Percentiles rank a stretch among this genome's conserved stretches.
Conservation (phyloP, 345 rosid genomes). For the Brassica napus region DNA sequence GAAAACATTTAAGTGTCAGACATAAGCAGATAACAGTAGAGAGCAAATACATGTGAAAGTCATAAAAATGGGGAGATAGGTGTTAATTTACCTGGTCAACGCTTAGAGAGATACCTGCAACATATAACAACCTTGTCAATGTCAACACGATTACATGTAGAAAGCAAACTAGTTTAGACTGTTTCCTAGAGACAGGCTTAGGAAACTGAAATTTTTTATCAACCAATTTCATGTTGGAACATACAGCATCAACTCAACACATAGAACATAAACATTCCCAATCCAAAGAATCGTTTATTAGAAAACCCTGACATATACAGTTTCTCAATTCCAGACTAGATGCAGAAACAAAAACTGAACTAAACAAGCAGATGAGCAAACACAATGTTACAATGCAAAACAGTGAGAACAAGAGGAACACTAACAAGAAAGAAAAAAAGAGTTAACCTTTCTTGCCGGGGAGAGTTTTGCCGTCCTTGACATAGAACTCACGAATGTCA, state of each 20-base stretch:
- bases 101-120: constrained; percentile 73
- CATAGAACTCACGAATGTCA: constrained; percentile 89
- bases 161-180: background rate
- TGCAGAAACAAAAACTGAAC: background rate
- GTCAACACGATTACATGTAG: background rate
- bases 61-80: background rate
- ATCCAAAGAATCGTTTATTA: no score
- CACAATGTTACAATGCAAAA: no score
- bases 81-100: constrained; percentile 75
- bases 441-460: constrained; percentile 97
- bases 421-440: no score
- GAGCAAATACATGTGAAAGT: background rate
- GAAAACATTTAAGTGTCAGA: background rate
- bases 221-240: no score
- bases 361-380: constrained; percentile 1
- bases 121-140: constrained; percentile 2
- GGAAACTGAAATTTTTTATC: no score
- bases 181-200: background rate
- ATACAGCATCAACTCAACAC: no score
- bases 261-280: no score
- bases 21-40: background rate
- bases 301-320: no score
- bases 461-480: constrained; percentile 75
- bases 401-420: no score
- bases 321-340: background rate